phyloP scores from a whole-genome alignment of 2,329 filamentous ascomycete species.

The Acephala macrosclerotiorum region DNA sequence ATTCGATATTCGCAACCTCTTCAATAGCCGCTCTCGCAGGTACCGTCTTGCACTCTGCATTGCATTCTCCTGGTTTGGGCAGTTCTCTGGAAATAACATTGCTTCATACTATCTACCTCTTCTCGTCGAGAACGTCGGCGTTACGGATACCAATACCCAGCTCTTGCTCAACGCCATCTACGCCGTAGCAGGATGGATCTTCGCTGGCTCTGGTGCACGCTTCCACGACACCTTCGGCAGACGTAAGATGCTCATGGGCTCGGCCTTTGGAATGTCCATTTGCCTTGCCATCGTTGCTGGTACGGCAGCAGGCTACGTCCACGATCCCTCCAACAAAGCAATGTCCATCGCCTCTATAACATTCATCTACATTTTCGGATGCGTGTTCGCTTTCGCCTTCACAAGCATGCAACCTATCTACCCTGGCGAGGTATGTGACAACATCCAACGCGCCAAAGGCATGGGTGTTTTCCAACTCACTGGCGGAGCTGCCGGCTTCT shows the following conservation, averaged over 20 bases:
- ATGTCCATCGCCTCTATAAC: conserved; percentile 27
- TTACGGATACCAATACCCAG: conserved; percentile 36
- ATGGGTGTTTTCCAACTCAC: conserved; percentile 38
- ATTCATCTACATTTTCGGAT: conserved; percentile 42
- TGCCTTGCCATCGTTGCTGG: conserved; percentile 16
- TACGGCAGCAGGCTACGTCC: conserved; percentile 30
- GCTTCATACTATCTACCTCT: conserved; percentile 36
- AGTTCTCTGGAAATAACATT: conserved; percentile 30
- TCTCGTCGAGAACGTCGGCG: conserved; percentile 38
- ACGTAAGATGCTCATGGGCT: conserved; percentile 39
- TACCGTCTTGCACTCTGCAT: conserved; percentile 44
- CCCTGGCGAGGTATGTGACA: conserved; percentile 41
- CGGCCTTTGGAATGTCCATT: conserved; percentile 17
- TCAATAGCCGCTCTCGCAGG: conserved; percentile 53
- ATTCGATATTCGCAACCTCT: conserved; percentile 58
- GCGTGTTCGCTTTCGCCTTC: conserved; percentile 38
- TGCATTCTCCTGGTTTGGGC: conserved; percentile 49
- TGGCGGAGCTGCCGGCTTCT: conserved; percentile 35
- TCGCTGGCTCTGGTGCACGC: conserved; percentile 32
- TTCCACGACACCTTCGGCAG: conserved; percentile 39
- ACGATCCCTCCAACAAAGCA: conserved; percentile 23
- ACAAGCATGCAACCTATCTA: conserved; percentile 40
- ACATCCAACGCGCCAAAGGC: conserved; percentile 46
- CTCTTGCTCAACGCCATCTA: conserved; percentile 37
- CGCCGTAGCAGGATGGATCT: conserved; percentile 38